These are phyloP conservation scores for Termitomyces sp. DNA, from an alignment of 768 basidiomycete species.

Conservation along the genomic window DNA sequence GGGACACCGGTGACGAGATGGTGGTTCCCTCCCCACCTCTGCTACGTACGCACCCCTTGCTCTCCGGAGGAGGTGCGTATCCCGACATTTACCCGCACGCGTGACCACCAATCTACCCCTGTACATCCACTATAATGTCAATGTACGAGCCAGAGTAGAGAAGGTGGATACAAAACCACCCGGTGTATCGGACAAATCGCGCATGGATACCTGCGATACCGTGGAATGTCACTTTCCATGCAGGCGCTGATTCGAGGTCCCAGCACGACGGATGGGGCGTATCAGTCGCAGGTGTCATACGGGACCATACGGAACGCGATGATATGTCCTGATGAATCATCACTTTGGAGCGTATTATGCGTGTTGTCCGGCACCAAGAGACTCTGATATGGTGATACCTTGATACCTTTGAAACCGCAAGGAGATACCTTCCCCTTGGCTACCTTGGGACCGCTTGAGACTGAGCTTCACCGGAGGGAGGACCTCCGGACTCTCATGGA, in stretches of 20 bases:
- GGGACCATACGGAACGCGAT: background rate
- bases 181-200: no score
- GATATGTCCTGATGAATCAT: conserved; percentile 13
- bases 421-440: conserved; percentile 5
- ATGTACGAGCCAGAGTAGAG: no score
- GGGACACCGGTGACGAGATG: no score
- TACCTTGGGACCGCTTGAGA: background rate
- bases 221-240: background rate
- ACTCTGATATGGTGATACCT: conserved; percentile 10
- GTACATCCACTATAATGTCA: no score
- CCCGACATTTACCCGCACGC: background rate
- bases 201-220: no score
- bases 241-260: conserved; percentile 5
- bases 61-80: background rate
- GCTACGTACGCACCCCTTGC: no score
- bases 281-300: background rate
- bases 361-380: conserved; percentile 10
- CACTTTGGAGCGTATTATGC: conserved; percentile 6
- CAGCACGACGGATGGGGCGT: conserved; percentile 5
- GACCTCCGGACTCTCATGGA: conserved; percentile 6
- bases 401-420: conserved; percentile 4
- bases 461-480: background rate
- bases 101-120: no score
- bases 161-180: no score
- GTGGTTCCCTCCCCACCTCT: no score